Evolutionary conservation across 305 asterid species (phyloP), one percentile per base, ranked within the genome.

Genomic region (Solanum hybrid): DNA sequence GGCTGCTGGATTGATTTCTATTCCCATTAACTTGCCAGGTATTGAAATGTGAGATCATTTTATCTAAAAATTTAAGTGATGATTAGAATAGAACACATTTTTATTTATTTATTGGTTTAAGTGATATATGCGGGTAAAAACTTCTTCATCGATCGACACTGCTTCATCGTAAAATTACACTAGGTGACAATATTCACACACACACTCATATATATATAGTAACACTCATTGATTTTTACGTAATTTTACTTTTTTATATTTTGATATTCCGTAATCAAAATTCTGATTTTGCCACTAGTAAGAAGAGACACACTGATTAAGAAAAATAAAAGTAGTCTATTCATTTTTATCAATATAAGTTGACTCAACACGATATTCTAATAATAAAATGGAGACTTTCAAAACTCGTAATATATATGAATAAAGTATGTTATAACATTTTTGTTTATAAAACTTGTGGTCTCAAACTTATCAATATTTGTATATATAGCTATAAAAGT

Each of bases 1-100:
- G 80, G 91, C 91, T 31, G 66, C 93, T 7, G 94, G 95, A 19
- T 76, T 92, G 90, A 86, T 92, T 4, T 93, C 93, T 1, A 87
- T 94, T 36, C 95, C 95, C 6, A 90, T 94, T 2, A 92, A 94
- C 36, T 45, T 94, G 4, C 93, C 93, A 4, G 94, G 95, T 78
- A 78, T 5, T 35, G 19, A 78, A 78, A 6, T 15, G 26, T 22
- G 29, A 12, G 0, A 78, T 3, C 31, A 10, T 78, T 2, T 78
- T n/a, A 11, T 19, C 27, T 19, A 77, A 77, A 19, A 19, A 0
- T 17, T 17, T 77, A 77, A 77, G 7, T 38, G 0, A 24, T 38
- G 0, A 24, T 5, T 77, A 34, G 0, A 27, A 13, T 9, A 19
- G 4, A 76, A 8, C 26, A 34, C 14, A 77, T 5, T 17, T 77